These are phyloP conservation scores for Xylaria sp. DNA, from an alignment of 2,329 filamentous ascomycete genomes.

Conservation along the genomic window DNA sequence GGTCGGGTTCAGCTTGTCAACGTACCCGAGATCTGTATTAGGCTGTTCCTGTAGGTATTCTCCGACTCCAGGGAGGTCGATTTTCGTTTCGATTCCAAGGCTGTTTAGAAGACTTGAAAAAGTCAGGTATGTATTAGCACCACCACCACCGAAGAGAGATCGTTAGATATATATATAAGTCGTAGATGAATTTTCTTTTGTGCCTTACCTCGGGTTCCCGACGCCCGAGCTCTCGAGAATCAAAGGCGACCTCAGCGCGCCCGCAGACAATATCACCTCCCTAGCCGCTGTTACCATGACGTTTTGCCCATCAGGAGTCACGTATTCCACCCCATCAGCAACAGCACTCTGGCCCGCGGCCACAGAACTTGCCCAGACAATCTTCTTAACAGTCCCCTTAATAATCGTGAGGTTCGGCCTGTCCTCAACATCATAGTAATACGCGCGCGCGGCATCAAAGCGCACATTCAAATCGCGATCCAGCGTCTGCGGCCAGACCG, in stretches of 20 bases:
- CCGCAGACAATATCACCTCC: slow-evolving; percentile 61
- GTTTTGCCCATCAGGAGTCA: slow-evolving; percentile 52
- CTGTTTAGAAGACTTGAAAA: slow-evolving; percentile 52
- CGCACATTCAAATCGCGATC: slow-evolving; percentile 53
- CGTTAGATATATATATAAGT: not conserved
- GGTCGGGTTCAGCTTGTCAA: slow-evolving; percentile 38
- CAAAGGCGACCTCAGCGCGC: slow-evolving; percentile 62
- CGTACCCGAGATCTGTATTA: slow-evolving; percentile 46
- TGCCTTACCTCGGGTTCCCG: slow-evolving; percentile 53
- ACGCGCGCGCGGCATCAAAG: slow-evolving; percentile 57
- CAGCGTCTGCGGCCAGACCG: slow-evolving; percentile 55
- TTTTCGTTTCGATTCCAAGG: slow-evolving; percentile 56
- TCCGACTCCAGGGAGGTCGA: slow-evolving; percentile 63
- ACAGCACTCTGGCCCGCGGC: slow-evolving; percentile 28
- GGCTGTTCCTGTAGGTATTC: slow-evolving; percentile 66
- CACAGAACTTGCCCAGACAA: slow-evolving; percentile 46
- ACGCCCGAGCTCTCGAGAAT: slow-evolving; percentile 66
- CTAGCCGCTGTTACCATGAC: slow-evolving; percentile 54
- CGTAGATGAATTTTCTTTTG: too few species aligned
- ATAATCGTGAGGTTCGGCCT: slow-evolving; percentile 55
- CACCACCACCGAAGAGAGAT: not conserved
- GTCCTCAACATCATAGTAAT: slow-evolving; percentile 53
- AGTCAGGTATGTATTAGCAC: slow-evolving; percentile 29
- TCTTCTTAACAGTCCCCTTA: slow-evolving; percentile 52
- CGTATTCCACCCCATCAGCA: slow-evolving; percentile 54